phyloP scores from a whole-genome alignment of 768 basidiomycete genomes.

The Lactarius evosmus region DNA sequence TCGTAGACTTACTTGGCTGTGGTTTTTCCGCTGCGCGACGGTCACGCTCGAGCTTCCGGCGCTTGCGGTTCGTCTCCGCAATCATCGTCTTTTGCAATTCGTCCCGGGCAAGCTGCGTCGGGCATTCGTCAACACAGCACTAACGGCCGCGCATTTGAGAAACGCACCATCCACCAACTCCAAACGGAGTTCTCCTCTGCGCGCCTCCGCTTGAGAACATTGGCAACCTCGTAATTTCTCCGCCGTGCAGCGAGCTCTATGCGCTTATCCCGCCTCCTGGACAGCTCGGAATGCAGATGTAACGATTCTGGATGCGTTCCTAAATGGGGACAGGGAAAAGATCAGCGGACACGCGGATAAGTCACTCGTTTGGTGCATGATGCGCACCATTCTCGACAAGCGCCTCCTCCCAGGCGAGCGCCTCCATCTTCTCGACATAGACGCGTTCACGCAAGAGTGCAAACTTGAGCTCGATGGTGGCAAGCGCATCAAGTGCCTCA shows the following conservation, averaged over 20 bases:
- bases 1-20: constrained; percentile 53
- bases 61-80: constrained; percentile 83
- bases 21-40: constrained; percentile 75
- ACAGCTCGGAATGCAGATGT: constrained; percentile 75
- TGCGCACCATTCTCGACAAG: constrained; percentile 71
- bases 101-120: constrained; percentile 62
- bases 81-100: constrained; percentile 85
- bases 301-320: constrained; percentile 85
- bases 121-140: constrained; percentile 10
- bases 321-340: constrained; percentile 33
- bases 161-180: constrained; percentile 70
- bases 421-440: constrained; percentile 94
- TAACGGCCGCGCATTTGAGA: not conserved
- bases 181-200: constrained; percentile 76
- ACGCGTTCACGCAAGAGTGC: constrained; percentile 81
- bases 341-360: constrained; percentile 3
- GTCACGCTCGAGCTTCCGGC: constrained; percentile 81
- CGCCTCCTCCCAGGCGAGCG: constrained; percentile 82
- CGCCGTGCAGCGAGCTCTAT: constrained; percentile 76
- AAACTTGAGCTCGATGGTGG: constrained; percentile 90
- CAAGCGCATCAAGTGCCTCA: constrained; percentile 84
- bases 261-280: constrained; percentile 74
- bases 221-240: constrained; percentile 62
- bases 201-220: constrained; percentile 57
- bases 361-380: constrained; percentile 6